Evolutionary conservation across 352 stramenopile genomes (phyloP).

Genomic region (Globisporangium lucens): DNA sequence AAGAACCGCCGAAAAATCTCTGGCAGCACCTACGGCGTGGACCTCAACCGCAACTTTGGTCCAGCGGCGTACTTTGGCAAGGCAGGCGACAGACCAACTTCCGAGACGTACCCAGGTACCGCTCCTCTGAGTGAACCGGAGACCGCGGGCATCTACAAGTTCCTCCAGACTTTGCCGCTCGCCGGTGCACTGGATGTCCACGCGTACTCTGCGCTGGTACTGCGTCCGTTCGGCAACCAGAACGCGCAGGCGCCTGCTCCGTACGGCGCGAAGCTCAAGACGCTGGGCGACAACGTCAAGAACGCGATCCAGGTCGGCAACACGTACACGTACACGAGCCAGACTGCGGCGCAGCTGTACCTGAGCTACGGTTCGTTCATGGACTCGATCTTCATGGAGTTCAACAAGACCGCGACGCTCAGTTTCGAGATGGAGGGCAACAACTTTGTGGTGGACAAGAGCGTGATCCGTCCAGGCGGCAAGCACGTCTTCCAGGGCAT

Average conservation of each 20-base stretch:
- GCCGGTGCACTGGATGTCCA: constrained; percentile 26
- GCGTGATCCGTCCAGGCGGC: constrained; percentile 19
- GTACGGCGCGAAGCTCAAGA: constrained; percentile 20
- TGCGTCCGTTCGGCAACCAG: constrained; percentile 23
- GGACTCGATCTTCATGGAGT: constrained; percentile 25
- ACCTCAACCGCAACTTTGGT: constrained; percentile 59
- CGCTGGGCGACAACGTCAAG: constrained; percentile 16
- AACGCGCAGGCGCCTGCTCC: constrained; percentile 10
- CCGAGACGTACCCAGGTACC: constrained; percentile 24
- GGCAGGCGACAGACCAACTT: constrained; percentile 10
- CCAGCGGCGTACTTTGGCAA: constrained; percentile 14
- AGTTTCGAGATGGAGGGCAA: constrained; percentile 28
- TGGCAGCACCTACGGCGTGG: constrained; percentile 42
- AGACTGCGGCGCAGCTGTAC: constrained; percentile 25
- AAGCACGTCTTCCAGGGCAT: constrained; percentile 24
- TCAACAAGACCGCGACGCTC: constrained; percentile 21
- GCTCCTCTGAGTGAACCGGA: constrained; percentile 24
- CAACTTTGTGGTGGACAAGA: constrained; percentile 22
- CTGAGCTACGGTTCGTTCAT: constrained; percentile 22
- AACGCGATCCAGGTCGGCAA: constrained; percentile 17
- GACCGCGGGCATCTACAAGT: constrained; percentile 21
- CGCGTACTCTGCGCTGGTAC: constrained; percentile 22
- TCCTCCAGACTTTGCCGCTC: constrained; percentile 19
- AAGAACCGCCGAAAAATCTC: constrained; percentile 43
- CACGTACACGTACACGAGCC: constrained; percentile 19